Percentiles rank a stretch among this genome's conserved stretches.
These are phyloP conservation scores for Sanghuangporus sanghuang DNA, from an alignment of 1,284 basidiomycete genomes.

Conservation along the genomic window DNA sequence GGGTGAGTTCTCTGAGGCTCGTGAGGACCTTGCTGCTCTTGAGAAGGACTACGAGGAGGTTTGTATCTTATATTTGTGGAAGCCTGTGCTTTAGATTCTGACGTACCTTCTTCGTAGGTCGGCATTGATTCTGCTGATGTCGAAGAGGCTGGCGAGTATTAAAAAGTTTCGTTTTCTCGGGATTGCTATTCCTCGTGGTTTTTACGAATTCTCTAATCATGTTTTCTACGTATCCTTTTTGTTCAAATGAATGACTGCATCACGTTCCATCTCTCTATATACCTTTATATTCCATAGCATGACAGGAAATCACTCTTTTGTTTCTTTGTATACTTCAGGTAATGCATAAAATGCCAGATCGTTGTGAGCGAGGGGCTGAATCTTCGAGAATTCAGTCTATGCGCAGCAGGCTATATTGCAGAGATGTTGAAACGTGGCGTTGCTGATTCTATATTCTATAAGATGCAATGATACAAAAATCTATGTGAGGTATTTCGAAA, in stretches of 20 bases:
- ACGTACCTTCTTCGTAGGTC: constrained; percentile 58
- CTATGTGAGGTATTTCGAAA: not conserved
- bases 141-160: constrained; percentile 80
- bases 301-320: constrained; percentile 2
- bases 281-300: constrained; percentile 11
- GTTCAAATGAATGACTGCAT: constrained; percentile 15
- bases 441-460: not conserved
- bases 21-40: constrained; percentile 94
- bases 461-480: not conserved
- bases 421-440: not conserved
- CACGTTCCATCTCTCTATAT: constrained; percentile 13
- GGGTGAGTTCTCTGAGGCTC: constrained; percentile 96
- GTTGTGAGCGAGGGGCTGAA: not conserved
- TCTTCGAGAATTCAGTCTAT: not conserved
- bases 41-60: constrained; percentile 98
- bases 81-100: constrained; percentile 41
- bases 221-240: constrained; percentile 9
- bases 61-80: constrained; percentile 25
- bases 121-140: constrained; percentile 86
- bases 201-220: constrained; percentile 17
- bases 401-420: not conserved
- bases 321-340: not conserved
- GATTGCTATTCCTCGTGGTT: constrained; percentile 10
- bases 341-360: not conserved
- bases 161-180: constrained; percentile 24